These are phyloP conservation scores for Hyphodiscus sp. DNA, from an alignment of 2,329 filamentous ascomycete genomes.

Conservation along the genomic window DNA sequence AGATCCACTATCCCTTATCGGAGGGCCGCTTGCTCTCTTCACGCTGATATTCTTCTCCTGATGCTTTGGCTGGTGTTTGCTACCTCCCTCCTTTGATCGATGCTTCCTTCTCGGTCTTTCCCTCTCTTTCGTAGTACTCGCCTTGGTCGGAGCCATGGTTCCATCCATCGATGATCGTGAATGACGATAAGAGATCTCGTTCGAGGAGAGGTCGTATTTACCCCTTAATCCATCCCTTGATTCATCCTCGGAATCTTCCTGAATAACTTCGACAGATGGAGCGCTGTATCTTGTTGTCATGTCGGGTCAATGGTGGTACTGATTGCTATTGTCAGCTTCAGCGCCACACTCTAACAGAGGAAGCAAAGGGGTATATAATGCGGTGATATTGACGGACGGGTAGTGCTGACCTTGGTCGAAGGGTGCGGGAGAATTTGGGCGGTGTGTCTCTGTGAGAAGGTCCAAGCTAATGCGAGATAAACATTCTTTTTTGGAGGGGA, in stretches of 20 bases:
- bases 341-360: conserved; percentile 3
- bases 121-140: conserved; percentile 20
- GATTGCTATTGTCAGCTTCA: conserved; percentile 9
- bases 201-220: conserved; percentile 9
- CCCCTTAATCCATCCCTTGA: conserved; percentile 15
- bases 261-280: conserved; percentile 24
- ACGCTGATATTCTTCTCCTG: conserved; percentile 16
- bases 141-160: conserved; percentile 14
- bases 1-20: conserved; percentile 12
- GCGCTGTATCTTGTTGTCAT: conserved; percentile 25
- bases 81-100: conserved; percentile 9
- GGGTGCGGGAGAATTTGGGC: conserved; percentile 9
- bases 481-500: too few species aligned
- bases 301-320: conserved; percentile 3
- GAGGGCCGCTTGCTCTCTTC: conserved; percentile 13
- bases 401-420: conserved; percentile 17
- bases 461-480: conserved; percentile 14
- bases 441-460: conserved; percentile 15
- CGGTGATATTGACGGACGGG: not conserved
- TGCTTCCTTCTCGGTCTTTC: conserved; percentile 18
- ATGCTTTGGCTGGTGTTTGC: conserved; percentile 15
- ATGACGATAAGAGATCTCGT: conserved; percentile 10
- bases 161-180: conserved; percentile 9
- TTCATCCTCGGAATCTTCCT: conserved; percentile 26
- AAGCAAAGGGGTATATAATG: conserved; percentile 13